These are phyloP conservation scores for Phytopythium litorale DNA, from an alignment of 352 stramenopile species.

Conservation along the genomic window DNA sequence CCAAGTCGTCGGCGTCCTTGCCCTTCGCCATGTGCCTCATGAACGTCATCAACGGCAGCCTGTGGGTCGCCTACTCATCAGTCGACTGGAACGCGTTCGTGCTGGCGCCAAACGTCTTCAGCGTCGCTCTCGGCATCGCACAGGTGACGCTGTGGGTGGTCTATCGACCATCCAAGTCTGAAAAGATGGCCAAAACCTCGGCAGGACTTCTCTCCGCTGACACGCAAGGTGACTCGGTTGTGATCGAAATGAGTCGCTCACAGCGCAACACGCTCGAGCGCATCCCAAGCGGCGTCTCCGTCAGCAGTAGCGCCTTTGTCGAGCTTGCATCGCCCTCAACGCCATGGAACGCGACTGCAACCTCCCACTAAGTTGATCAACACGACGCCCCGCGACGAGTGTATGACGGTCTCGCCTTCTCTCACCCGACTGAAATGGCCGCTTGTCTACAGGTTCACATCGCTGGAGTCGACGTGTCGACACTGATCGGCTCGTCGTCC, in stretches of 20 bases:
- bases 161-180: slow-evolving; percentile 4
- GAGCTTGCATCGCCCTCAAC: not conserved
- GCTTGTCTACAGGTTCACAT: not conserved
- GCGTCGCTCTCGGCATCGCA: slow-evolving; percentile 9
- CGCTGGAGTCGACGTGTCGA: not conserved
- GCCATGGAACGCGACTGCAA: not conserved
- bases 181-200: not conserved
- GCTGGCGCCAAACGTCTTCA: slow-evolving; percentile 17
- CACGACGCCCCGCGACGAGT: not conserved
- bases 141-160: slow-evolving; percentile 24
- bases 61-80: slow-evolving; percentile 23
- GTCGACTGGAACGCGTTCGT: slow-evolving; percentile 23
- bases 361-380: not conserved
- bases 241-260: slow-evolving; percentile 2
- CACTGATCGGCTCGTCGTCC: not conserved
- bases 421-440: not conserved
- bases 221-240: not conserved
- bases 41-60: slow-evolving; percentile 23
- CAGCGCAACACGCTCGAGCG: slow-evolving; percentile 1
- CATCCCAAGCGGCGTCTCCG: slow-evolving; percentile 2
- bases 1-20: slow-evolving; percentile 21
- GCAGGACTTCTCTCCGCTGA: not conserved
- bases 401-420: not conserved
- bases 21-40: slow-evolving; percentile 25
- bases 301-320: slow-evolving; percentile 1